Evolutionary conservation across 176 grass and related monocot species (phyloP).

Genomic region (Elymus sibiricus): DNA sequence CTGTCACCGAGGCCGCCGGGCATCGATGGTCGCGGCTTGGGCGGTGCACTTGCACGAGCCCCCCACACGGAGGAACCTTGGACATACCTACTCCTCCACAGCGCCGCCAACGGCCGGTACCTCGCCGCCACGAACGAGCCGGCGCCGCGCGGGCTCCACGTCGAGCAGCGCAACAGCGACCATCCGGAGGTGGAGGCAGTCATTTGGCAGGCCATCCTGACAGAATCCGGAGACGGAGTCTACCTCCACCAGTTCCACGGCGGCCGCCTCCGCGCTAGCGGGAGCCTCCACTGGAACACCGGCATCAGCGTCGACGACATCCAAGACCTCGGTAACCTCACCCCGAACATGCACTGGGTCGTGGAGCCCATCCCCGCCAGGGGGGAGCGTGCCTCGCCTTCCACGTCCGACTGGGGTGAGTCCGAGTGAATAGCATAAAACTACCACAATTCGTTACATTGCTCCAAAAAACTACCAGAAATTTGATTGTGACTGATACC

Average conservation of each 20-base stretch:
- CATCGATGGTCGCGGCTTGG: not conserved
- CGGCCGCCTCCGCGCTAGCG: not conserved
- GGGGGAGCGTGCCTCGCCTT: not conserved
- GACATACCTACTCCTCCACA: not conserved
- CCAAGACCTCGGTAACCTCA: not conserved
- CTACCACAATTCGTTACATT: too few relatives aligned
- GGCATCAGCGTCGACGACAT: not conserved
- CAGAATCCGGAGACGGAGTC: not conserved
- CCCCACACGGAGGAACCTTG: too few relatives aligned
- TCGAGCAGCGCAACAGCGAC: not conserved
- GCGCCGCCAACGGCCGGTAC: slow-evolving; percentile 22
- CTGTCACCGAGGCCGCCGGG: not conserved
- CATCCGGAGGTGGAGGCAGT: not conserved
- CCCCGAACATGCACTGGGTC: not conserved
- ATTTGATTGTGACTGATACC: too few relatives aligned
- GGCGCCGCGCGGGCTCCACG: not conserved
- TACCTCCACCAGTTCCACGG: not conserved
- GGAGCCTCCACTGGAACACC: not conserved
- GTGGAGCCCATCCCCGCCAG: not conserved
- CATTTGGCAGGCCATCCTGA: not conserved
- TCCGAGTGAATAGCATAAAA: too few relatives aligned
- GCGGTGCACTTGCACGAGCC: not conserved
- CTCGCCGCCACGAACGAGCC: not conserved
- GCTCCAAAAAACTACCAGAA: too few relatives aligned
- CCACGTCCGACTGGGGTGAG: not conserved